Conservation (phyloP, 768 basidiomycete genomes). For the Phaffia australis region DNA sequence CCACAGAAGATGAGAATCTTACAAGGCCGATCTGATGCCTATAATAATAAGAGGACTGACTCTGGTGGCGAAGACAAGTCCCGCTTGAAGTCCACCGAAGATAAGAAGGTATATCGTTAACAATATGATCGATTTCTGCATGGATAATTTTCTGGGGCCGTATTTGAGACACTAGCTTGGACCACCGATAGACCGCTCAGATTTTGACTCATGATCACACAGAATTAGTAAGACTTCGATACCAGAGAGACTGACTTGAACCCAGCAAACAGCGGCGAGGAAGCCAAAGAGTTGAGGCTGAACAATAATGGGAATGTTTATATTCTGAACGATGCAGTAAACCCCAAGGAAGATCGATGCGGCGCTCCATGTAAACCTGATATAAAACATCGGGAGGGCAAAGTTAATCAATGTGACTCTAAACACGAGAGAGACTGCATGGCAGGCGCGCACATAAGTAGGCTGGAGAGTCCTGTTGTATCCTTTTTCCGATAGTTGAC, state of each 20-base stretch:
- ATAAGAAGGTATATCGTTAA: slow-evolving; percentile 42
- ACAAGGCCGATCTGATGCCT: no score
- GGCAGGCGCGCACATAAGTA: slow-evolving; percentile 46
- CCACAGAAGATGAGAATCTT: neutral
- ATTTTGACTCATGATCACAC: neutral
- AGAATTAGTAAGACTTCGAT: neutral
- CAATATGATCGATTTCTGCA: slow-evolving; percentile 35
- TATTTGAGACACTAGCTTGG: slow-evolving; percentile 69
- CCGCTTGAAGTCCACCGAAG: slow-evolving; percentile 51
- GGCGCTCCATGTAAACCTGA: slow-evolving; percentile 48
- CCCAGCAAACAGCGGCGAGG: slow-evolving; percentile 45
- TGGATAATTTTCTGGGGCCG: slow-evolving; percentile 41
- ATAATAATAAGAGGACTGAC: no score
- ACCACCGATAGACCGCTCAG: neutral
- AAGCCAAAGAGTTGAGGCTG: slow-evolving; percentile 47
- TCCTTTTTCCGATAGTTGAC: slow-evolving; percentile 60
- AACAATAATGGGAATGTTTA: slow-evolving; percentile 60
- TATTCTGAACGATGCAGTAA: slow-evolving; percentile 53
- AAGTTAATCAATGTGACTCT: slow-evolving; percentile 26
- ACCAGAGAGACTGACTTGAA: slow-evolving; percentile 10
- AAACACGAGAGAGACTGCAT: neutral
- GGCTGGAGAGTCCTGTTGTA: slow-evolving; percentile 57
- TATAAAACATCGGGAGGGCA: neutral
- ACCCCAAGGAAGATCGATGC: slow-evolving; percentile 54
- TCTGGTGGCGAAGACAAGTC: slow-evolving; percentile 51